A percentile compares a stretch with the other conserved stretches of the same genome.
Conservation (phyloP, 2,329 filamentous ascomycete genomes). For the Coleophoma cylindrospora region DNA sequence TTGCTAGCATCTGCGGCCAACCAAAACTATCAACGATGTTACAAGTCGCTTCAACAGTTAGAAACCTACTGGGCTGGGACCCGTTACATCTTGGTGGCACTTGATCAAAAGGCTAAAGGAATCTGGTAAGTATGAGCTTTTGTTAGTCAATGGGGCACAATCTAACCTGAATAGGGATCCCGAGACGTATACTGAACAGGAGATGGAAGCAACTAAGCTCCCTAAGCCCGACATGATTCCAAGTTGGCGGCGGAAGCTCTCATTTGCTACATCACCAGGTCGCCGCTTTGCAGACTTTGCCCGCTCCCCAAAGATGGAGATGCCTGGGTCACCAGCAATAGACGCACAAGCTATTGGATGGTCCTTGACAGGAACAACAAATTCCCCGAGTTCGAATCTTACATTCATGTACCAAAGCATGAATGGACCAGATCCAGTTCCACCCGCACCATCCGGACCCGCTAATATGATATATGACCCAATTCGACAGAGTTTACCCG, state of each 20-base stretch:
- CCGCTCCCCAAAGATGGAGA: slow-evolving; percentile 39
- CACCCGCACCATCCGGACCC: slow-evolving; percentile 37
- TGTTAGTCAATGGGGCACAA: neutral
- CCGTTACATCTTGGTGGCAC: slow-evolving; percentile 78
- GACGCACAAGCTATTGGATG: slow-evolving; percentile 64
- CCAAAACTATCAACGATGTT: slow-evolving; percentile 83
- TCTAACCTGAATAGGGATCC: slow-evolving; percentile 48
- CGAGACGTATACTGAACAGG: slow-evolving; percentile 62
- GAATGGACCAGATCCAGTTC: slow-evolving; percentile 9
- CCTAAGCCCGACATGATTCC: slow-evolving; percentile 37
- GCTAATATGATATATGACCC: slow-evolving; percentile 58
- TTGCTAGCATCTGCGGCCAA: slow-evolving; percentile 76
- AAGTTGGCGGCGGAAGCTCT: slow-evolving; percentile 22
- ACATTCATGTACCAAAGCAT: slow-evolving; percentile 63
- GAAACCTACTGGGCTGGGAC: slow-evolving; percentile 83
- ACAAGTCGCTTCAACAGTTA: slow-evolving; percentile 76
- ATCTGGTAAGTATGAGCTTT: slow-evolving; percentile 44
- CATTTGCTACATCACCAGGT: slow-evolving; percentile 12
- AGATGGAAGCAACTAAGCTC: slow-evolving; percentile 67
- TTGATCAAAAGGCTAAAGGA: slow-evolving; percentile 84
- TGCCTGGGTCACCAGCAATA: slow-evolving; percentile 39
- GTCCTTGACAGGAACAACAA: slow-evolving; percentile 83
- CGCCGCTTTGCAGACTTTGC: slow-evolving; percentile 21
- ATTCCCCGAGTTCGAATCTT: slow-evolving; percentile 78
- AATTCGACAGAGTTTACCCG: slow-evolving; percentile 50